Percentiles rank a stretch among this genome's conserved stretches.
Evolutionary conservation across 225 moss, liverwort and hornwort species (phyloP).

Genomic region (Lunularia cruciata): DNA sequence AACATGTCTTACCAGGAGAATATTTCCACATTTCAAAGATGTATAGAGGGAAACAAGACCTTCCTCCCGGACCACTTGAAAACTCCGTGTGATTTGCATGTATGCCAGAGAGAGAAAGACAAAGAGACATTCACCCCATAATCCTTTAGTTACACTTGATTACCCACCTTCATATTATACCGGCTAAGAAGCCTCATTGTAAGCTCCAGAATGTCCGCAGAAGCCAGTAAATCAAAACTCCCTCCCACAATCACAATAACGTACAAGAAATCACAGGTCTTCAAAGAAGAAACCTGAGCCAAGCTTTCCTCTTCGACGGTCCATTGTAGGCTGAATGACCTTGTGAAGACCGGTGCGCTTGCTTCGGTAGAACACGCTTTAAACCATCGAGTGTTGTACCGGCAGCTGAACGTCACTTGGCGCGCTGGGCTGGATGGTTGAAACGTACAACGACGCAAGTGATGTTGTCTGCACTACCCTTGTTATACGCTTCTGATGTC

Average conservation of each 20-base stretch:
- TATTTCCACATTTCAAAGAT: slow-evolving; percentile 13
- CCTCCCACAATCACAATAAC: slow-evolving; percentile 14
- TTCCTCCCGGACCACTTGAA: not conserved
- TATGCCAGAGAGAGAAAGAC: slow-evolving; percentile 13
- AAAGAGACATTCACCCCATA: slow-evolving; percentile 25
- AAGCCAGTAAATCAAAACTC: slow-evolving; percentile 23
- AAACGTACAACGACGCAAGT: slow-evolving; percentile 96
- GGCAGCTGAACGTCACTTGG: slow-evolving; percentile 21
- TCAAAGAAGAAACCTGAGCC: slow-evolving; percentile 15
- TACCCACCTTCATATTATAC: slow-evolving; percentile 22
- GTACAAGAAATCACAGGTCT: slow-evolving; percentile 29
- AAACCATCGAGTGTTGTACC: not conserved
- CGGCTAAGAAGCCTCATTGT: slow-evolving; percentile 21
- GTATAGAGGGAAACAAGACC: not conserved
- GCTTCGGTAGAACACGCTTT: slow-evolving; percentile 15
- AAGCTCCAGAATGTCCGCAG: slow-evolving; percentile 23
- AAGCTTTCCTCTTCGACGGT: slow-evolving; percentile 13
- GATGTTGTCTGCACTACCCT: slow-evolving; percentile 96
- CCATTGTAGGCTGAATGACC: slow-evolving; percentile 21
- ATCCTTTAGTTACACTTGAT: slow-evolving; percentile 15
- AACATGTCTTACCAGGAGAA: slow-evolving; percentile 12
- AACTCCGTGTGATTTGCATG: slow-evolving; percentile 21
- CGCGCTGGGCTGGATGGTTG: slow-evolving; percentile 48
- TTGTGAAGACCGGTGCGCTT: slow-evolving; percentile 17
- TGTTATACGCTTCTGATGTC: slow-evolving; percentile 83